Base-by-base conservation (phyloP, 2,329 filamentous ascomycete species). In the Nemania diffusa region DNA sequence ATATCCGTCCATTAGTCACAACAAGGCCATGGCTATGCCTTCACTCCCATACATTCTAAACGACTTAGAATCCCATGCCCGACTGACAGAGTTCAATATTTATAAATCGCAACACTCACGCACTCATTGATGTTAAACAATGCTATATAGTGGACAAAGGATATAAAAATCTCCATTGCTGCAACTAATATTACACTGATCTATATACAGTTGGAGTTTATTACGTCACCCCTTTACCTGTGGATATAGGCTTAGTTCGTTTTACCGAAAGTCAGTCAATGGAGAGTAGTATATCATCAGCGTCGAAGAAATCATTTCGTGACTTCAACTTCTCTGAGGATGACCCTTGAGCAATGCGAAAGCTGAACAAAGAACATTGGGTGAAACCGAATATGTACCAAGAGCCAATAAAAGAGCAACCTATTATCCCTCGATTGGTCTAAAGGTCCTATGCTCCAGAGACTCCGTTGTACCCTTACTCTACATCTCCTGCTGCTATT, bases 261-360 rank as follows among this genome's bases (percentile, higher is more conserved):
- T 13, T 24, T 9, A 40, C 24, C 15, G n/a, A 13, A 52, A 44
- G 9, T 44, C 7, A 32, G 22, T 27, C 27, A 55, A 26, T 15
- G 24, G 22, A n/a, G 22, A 29, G 32, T 26, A 52, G 29, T 24
- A 62, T 55, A 29, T 62, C 53, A 58, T 37, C n/a, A 26, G 42
- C 26, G 32, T 64, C 40, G 52, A 55, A 64, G 9, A 51, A 57
- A 60, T 61, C 42, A 46, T 37, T 68, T 68, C 50, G 26, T 61
- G 55, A 61, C 65, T 61, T 46, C 48, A 56, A n/a, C 27, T 56
- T 56, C 56, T 48, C n/a, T 51, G 37, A 9, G 29, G 46, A 57
- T 61, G 52, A 44, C 50, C 50, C 57, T 42, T 26, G 42, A 58
- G 24, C 20, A 44, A 53, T 42, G 46, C 40, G 20, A 34, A 61